These are phyloP conservation scores for Bathelium albidoporum DNA, from an alignment of 495 filamentous ascomycete genomes.

Conservation along the genomic window DNA sequence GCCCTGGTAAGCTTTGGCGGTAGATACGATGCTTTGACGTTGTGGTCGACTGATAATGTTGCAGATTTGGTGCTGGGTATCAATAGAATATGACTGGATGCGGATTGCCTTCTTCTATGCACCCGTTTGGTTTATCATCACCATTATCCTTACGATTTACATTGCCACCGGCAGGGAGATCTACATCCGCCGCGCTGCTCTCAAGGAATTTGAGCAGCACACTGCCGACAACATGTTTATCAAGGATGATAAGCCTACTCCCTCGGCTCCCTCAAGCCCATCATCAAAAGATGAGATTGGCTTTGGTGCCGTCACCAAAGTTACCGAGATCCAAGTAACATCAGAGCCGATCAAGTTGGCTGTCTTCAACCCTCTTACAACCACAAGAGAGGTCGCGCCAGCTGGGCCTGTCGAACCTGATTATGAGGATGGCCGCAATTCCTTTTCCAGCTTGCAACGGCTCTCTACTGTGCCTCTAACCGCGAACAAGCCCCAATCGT, in stretches of 20 bases:
- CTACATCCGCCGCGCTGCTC: slow-evolving; percentile 41
- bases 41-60: slow-evolving; percentile 6
- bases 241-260: slow-evolving; percentile 25
- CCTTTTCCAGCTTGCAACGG: not conserved
- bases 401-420: not conserved
- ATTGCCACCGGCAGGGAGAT: slow-evolving; percentile 60
- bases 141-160: slow-evolving; percentile 64
- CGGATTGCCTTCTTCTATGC: slow-evolving; percentile 74
- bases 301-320: slow-evolving; percentile 33
- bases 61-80: slow-evolving; percentile 78
- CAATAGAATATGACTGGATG: slow-evolving; percentile 55
- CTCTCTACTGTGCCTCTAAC: not conserved
- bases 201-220: slow-evolving; percentile 31
- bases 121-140: slow-evolving; percentile 68
- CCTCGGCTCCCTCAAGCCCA: slow-evolving; percentile 36
- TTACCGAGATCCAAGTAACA: slow-evolving; percentile 47
- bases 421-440: slow-evolving; percentile 4
- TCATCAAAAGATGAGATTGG: slow-evolving; percentile 30
- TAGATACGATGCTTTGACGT: not conserved
- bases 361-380: slow-evolving; percentile 5
- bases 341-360: slow-evolving; percentile 25
- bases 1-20: slow-evolving; percentile 42
- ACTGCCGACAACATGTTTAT: not conserved
- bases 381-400: not conserved
- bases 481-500: not conserved